Evolutionary conservation across 1,284 basidiomycete genomes (phyloP).

Genomic region (Puccinia horiana): DNA sequence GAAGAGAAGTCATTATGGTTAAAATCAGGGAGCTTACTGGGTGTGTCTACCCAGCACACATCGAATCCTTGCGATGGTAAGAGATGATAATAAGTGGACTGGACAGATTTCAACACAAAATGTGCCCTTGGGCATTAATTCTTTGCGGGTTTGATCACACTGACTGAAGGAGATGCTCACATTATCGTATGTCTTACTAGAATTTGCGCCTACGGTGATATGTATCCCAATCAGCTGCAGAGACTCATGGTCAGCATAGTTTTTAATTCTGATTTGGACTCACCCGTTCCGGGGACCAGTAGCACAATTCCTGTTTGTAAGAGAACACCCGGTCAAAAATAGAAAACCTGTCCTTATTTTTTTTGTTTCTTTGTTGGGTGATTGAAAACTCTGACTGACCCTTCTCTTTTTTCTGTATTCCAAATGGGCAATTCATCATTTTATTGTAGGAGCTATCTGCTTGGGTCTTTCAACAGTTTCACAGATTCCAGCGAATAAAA

Average conservation of each 20-base stretch:
- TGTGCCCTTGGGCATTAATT: background rate
- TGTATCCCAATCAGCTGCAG: background rate
- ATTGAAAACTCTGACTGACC: background rate
- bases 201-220: background rate
- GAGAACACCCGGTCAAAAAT: background rate
- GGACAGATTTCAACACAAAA: background rate
- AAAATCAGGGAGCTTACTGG: slow-evolving; percentile 40
- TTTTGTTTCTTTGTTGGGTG: too few species aligned
- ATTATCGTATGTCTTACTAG: background rate
- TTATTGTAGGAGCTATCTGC: slow-evolving; percentile 3
- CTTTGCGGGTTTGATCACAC: too few species aligned
- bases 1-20: background rate
- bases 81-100: slow-evolving; percentile 18
- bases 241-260: background rate
- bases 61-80: slow-evolving; percentile 55
- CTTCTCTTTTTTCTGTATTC: background rate
- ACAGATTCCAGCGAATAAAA: background rate
- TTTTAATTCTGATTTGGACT: background rate
- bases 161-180: background rate
- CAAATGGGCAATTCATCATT: slow-evolving; percentile 15
- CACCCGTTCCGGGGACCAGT: slow-evolving; percentile 42
- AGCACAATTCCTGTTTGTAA: slow-evolving; percentile 20
- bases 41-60: slow-evolving; percentile 57
- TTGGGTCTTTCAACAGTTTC: slow-evolving; percentile 23
- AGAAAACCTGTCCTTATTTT: background rate